Evolutionary conservation across 2,329 filamentous ascomycete species (phyloP).

Genomic region (Colletotrichum sp.): DNA sequence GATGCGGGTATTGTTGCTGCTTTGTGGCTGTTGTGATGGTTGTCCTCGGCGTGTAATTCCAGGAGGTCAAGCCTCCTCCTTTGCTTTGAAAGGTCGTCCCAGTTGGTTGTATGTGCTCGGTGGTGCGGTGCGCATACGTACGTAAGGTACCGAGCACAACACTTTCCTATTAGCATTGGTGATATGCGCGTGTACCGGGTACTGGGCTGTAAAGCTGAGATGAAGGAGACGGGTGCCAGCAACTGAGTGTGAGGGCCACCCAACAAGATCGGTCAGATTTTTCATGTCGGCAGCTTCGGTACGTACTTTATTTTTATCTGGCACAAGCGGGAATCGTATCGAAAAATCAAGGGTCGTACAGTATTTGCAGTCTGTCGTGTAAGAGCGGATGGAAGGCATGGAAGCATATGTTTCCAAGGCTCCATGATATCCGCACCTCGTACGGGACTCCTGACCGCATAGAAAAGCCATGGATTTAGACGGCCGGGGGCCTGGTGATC

Average conservation of each 20-base stretch:
- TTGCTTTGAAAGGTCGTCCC: not conserved
- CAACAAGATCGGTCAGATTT: not conserved
- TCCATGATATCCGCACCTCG: not conserved
- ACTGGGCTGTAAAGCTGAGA: not conserved
- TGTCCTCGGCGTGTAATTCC: not conserved
- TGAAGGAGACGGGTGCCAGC: not conserved
- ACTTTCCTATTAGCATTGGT: not conserved
- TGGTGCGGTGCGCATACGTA: not conserved
- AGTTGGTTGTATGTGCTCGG: not conserved
- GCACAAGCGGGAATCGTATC: not conserved
- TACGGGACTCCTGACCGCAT: not conserved
- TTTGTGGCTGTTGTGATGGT: not conserved
- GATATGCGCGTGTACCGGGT: not conserved
- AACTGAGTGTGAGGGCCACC: not conserved
- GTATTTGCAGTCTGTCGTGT: not conserved
- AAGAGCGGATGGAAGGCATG: not conserved
- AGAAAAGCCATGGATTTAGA: not conserved
- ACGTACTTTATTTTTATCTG: not conserved
- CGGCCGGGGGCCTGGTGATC: not conserved
- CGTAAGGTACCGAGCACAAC: not conserved
- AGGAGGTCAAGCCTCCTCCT: not conserved
- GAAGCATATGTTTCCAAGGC: not conserved
- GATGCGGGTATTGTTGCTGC: not conserved
- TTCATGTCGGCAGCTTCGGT: not conserved
- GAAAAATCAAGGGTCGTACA: not conserved